A percentile compares a stretch with the other conserved stretches of the same genome.
Conservation (phyloP, 495 filamentous ascomycete species). For the Lepidopterella palustris region DNA sequence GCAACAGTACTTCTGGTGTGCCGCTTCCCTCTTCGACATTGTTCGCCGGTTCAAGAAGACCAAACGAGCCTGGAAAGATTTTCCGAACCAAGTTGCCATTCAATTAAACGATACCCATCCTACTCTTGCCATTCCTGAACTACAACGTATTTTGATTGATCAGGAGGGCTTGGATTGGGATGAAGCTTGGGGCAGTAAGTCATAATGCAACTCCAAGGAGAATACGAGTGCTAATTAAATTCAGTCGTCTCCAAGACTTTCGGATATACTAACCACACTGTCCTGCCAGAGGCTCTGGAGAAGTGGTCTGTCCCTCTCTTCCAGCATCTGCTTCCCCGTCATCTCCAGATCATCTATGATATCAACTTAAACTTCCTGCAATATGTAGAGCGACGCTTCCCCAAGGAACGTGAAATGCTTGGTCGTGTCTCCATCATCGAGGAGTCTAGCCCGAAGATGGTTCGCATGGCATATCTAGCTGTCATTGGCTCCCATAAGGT, state of each 20-base stretch:
- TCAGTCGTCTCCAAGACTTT: constrained; percentile 57
- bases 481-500: constrained; percentile 98
- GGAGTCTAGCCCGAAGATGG: constrained; percentile 94
- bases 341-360: constrained; percentile 97
- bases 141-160: constrained; percentile 88
- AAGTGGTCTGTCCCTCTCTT: constrained; percentile 95
- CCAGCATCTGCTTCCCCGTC: constrained; percentile 87
- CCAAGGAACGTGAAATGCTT: constrained; percentile 80
- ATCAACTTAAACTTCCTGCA: constrained; percentile 95
- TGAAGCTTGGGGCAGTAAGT: constrained; percentile 72
- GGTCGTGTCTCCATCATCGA: constrained; percentile 89
- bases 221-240: constrained; percentile 15
- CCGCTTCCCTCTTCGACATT: constrained; percentile 91
- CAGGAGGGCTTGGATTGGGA: constrained; percentile 89
- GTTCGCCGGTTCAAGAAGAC: constrained; percentile 97
- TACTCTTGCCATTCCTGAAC: constrained; percentile 89
- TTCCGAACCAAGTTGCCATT: constrained; percentile 91
- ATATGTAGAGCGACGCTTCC: constrained; percentile 79
- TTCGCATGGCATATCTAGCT: constrained; percentile 92
- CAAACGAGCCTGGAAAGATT: constrained; percentile 81
- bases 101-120: constrained; percentile 98
- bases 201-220: constrained; percentile 31
- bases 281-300: constrained; percentile 92
- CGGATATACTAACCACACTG: constrained; percentile 97
- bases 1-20: constrained; percentile 99